phyloP scores from a whole-genome alignment of 176 grass and related monocot genomes.

The Rhynchospora tenuis region DNA sequence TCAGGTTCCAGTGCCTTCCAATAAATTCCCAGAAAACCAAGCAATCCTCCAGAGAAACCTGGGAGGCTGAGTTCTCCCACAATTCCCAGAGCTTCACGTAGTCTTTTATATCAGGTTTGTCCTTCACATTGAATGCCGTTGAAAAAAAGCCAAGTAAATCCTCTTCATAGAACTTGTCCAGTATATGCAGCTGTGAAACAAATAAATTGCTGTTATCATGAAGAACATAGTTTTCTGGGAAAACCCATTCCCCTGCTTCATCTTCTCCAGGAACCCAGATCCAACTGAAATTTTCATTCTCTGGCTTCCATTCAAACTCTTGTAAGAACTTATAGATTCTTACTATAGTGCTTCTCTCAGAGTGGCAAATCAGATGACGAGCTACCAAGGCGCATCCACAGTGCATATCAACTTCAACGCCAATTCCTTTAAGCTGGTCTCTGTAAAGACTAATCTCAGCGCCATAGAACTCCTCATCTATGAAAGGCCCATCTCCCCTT shows the following conservation, averaged over 20 bases:
- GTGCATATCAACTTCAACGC: conserved; percentile 35
- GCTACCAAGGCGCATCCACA: conserved; percentile 28
- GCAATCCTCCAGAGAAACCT: conserved; percentile 28
- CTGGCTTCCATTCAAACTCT: conserved; percentile 33
- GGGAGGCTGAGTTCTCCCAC: conserved; percentile 38
- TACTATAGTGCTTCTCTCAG: conserved; percentile 31
- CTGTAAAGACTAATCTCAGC: conserved; percentile 30
- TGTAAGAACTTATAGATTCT: conserved; percentile 51
- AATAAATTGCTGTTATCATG: conserved; percentile 43
- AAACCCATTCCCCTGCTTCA: conserved; percentile 45
- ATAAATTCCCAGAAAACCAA: conserved; percentile 52
- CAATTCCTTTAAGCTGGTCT: conserved; percentile 31
- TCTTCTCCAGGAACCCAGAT: conserved; percentile 49
- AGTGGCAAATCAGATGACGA: conserved; percentile 35
- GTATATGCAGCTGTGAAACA: conserved; percentile 26
- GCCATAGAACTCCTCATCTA: conserved; percentile 54
- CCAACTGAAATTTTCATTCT: conserved; percentile 24
- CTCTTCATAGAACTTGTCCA: conserved; percentile 50
- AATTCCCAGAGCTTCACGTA: conserved; percentile 38
- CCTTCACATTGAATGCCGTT: conserved; percentile 25
- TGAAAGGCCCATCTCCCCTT: conserved; percentile 55
- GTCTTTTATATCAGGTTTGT: conserved; percentile 28
- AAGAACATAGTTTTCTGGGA: conserved; percentile 31
- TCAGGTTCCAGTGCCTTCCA: conserved; percentile 29
- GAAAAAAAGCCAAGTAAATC: conserved; percentile 45